A percentile compares a stretch with the other conserved stretches of the same genome.
Conservation (phyloP, 176 grass and related monocot genomes). For the Tillandsia fasciculata region DNA sequence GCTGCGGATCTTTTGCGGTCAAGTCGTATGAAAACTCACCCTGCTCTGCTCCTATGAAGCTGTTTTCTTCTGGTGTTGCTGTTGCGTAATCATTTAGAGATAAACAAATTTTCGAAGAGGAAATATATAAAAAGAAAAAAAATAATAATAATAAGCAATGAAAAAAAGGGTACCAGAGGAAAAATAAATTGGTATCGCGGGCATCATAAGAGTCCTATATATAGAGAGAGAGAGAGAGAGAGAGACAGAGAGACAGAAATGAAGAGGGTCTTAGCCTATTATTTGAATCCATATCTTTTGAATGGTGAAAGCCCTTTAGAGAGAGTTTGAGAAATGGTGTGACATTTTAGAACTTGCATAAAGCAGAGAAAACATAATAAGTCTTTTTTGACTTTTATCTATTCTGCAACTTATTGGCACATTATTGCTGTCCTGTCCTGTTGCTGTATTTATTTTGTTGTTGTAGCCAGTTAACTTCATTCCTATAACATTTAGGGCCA, state of each 20-base stretch:
- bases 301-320: not conserved
- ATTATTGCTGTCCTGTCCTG: not conserved
- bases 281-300: not conserved
- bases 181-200: not conserved
- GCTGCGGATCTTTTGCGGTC: conserved; percentile 25
- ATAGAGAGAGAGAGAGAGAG: not conserved
- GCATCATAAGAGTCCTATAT: not conserved
- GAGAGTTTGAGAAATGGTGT: not conserved
- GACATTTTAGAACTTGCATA: not conserved
- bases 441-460: not conserved
- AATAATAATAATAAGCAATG: not conserved
- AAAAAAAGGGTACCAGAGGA: not conserved
- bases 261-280: not conserved
- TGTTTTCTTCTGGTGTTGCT: conserved; percentile 28
- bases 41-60: conserved; percentile 16
- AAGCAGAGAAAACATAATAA: not conserved
- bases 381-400: not conserved
- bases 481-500: not conserved
- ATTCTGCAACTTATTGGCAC: not conserved
- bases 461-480: not conserved
- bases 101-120: not conserved
- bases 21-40: conserved; percentile 16
- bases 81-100: conserved; percentile 21
- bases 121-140: not conserved
- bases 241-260: not conserved